Evolutionary conservation across 164 flowering plant species (phyloP), one percentile per base, ranked within the genome.

Genomic region (Annona cherimola): DNA sequence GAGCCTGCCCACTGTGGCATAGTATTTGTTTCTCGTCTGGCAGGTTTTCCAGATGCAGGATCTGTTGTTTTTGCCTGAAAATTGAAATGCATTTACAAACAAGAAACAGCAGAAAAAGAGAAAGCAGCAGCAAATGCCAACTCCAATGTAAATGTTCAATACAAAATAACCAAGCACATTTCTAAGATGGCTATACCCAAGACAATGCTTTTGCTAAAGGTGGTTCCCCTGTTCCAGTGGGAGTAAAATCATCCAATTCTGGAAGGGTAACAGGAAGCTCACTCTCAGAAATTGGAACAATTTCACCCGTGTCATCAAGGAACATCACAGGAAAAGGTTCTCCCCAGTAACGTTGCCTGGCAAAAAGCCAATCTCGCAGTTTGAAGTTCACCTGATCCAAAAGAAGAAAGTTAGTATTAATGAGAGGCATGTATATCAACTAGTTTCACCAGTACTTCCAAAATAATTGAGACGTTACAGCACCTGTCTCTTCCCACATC

Each of bases 1-100:
- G 99, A 94, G 75, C 99, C 99, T 79, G 97, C 99, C 99, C 99
- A 94, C 64, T 92, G 99, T 6, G 90, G 90, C 90, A 87, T 87
- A 63, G 90, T 87, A 75, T 74, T 87, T 61, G 87, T 87, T 79
- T 87, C 88, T 50, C 90, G 79, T 65, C 66, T 73, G 55, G 86
- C 88, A 70, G 85, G 82, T 63, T 76, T 84, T 45, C 90, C 97
- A 42, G 94, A 81, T 71, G 75, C 67, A 35, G 88, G 88, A 79
- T 94, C 97, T 35, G 45, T 75, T 42, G 92, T 90, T 75, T 84
- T 84, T 57, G 91, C 94, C 99, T 94, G 80, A 45, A 78, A 65
- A 70, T 57, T 12, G 35, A 42, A 54, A 50, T 7, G 60, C 42
- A 45, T 8, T 45, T 26, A 14, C 54, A 45, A 18, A 43, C 42